These are phyloP conservation scores for Plasmodium gaboni DNA, from an alignment of 169 alveolate species.

Conservation along the genomic window DNA sequence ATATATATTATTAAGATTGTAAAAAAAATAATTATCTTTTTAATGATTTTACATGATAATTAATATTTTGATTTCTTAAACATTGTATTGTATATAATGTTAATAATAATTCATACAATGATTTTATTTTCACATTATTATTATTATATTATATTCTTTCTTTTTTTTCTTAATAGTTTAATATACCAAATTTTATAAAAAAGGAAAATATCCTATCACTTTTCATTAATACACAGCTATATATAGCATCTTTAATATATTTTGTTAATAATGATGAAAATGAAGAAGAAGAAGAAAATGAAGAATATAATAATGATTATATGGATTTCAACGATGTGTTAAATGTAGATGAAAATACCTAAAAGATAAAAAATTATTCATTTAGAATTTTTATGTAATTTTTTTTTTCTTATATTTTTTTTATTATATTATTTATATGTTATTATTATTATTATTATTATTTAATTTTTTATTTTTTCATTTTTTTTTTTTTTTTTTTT, in stretches of 20 bases:
- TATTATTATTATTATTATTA: not conserved
- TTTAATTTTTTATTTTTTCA: constrained; percentile 1
- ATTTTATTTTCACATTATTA: no score
- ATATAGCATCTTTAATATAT: constrained; percentile 73
- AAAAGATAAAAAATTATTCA: not conserved
- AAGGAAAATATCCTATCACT: constrained; percentile 55
- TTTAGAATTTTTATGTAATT: not conserved
- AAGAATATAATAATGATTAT: constrained; percentile 34
- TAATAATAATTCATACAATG: no score
- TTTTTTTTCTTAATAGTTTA: constrained; percentile 18
- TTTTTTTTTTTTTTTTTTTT: not conserved
- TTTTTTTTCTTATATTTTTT: not conserved
- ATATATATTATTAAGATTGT: not conserved
- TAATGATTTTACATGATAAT: no score
- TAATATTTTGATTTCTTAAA: no score
- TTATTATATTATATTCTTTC: not conserved
- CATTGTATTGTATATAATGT: no score
- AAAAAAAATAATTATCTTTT: no score
- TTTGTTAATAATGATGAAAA: constrained; percentile 43
- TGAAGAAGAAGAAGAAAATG: constrained; percentile 16
- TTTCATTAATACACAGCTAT: constrained; percentile 67
- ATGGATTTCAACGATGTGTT: not conserved
- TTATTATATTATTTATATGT: not conserved
- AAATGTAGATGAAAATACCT: not conserved
- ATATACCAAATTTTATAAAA: constrained; percentile 43